Percentiles rank a stretch among this genome's conserved stretches.
Evolutionary conservation across 495 filamentous ascomycete species (phyloP).

Genomic region (Xylaria grammica): DNA sequence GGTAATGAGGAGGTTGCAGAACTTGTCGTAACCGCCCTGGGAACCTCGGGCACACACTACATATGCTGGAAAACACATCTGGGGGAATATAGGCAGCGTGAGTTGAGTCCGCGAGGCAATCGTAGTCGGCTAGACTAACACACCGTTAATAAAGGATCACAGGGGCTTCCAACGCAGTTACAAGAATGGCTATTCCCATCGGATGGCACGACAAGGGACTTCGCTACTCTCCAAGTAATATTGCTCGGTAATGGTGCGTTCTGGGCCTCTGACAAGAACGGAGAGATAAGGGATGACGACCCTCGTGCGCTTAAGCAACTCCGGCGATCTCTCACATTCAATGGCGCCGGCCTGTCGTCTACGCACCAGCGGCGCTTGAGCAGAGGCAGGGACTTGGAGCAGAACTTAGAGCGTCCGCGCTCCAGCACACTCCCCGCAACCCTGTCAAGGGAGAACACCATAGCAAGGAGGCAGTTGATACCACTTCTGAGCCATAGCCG

Average conservation of each 20-base stretch:
- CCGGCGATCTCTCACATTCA: slow-evolving; percentile 32
- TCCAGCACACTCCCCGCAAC: slow-evolving; percentile 32
- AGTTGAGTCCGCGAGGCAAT: neutral
- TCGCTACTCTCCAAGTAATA: slow-evolving; percentile 46
- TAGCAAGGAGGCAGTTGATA: slow-evolving; percentile 22
- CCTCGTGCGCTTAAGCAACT: slow-evolving; percentile 26
- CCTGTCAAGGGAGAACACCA: slow-evolving; percentile 29
- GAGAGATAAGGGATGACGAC: slow-evolving; percentile 41
- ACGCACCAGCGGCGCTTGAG: slow-evolving; percentile 20
- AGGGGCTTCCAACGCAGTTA: slow-evolving; percentile 43
- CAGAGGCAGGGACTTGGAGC: slow-evolving; percentile 27
- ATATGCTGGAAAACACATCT: slow-evolving; percentile 37
- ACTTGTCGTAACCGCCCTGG: slow-evolving; percentile 35
- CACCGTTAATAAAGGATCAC: slow-evolving; percentile 33
- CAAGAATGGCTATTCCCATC: slow-evolving; percentile 47
- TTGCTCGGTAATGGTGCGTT: slow-evolving; percentile 49
- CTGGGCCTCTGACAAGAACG: slow-evolving; percentile 47
- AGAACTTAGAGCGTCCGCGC: slow-evolving; percentile 31
- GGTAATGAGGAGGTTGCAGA: slow-evolving; percentile 34
- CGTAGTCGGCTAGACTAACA: neutral
- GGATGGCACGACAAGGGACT: slow-evolving; percentile 43
- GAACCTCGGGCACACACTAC: slow-evolving; percentile 34
- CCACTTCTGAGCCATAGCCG: slow-evolving; percentile 26
- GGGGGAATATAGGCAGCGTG: slow-evolving; percentile 36
- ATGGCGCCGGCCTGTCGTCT: slow-evolving; percentile 18